Evolutionary conservation across 495 filamentous ascomycete genomes (phyloP), one percentile per base, ranked within the genome.

Genomic region (Neurospora terricola): DNA sequence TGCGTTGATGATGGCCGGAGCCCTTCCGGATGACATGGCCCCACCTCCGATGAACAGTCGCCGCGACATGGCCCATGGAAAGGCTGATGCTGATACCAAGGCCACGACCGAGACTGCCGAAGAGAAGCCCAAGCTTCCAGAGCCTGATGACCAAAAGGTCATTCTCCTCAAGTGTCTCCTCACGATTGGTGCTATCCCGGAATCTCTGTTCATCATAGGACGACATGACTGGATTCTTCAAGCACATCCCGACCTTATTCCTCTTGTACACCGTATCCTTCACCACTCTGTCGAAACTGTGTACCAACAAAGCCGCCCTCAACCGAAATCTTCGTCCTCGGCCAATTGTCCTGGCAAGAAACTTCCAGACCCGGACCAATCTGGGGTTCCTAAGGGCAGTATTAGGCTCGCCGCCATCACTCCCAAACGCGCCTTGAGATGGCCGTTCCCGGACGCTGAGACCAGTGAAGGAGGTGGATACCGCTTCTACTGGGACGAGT

Each of bases 401-500:
- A 80, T 95, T 40, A 88, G 86, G 69, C 80, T 92, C 34, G 78
- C 77, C 9, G 82, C 89, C 21, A 83, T 87, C 5, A 82, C 88
- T 0, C 77, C 87, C 45, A 88, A 89, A 43, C 91, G 91, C 76
- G 85, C 87, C 6, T 79, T 95, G 70, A 87, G 89, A 71, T 96
- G 93, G 93, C 90, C 93, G 23, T 89, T 91, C 75, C 84, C 93
- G 16, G 94, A 97, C 73, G 86, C 86, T 69, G 93, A 94, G 74
- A 88, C 85, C 7, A 88, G 87, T 45, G 92, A 94, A 77, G 91
- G 90, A 8, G 87, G 85, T 5, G 88, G 90, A 69, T 97, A 97
- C 78, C 87, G 91, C 36, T 98, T 96, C 80, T 99, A 98, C 81
- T 97, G 94, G 90, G 95, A 98, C 73, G 94, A 98, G 71, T 99